Evolutionary conservation across 1,284 basidiomycete genomes (phyloP).

Genomic region (Ganoderma sp.): DNA sequence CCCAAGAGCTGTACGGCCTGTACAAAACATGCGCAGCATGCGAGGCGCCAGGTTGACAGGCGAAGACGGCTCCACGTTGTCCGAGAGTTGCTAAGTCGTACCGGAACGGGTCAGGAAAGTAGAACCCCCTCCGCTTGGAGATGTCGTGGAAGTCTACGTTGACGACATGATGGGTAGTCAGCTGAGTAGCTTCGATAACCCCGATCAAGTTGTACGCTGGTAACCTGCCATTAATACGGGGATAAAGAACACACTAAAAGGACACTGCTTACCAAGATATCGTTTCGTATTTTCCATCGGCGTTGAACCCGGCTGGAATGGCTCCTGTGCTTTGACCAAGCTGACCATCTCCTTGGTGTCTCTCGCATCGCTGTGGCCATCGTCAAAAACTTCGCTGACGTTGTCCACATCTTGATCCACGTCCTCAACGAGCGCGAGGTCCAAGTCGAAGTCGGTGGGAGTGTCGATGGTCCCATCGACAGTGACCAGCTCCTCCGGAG

Average conservation of each 20-base stretch:
- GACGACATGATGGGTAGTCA: constrained; percentile 91
- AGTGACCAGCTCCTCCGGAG: too few relatives aligned
- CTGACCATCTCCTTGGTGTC: constrained; percentile 85
- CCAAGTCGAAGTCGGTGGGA: too few relatives aligned
- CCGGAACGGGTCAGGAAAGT: too few relatives aligned
- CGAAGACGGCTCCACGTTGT: constrained; percentile 86
- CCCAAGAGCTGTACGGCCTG: constrained; percentile 85
- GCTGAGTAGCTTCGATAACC: constrained; percentile 89
- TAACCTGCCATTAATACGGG: not conserved
- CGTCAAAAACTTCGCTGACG: too few relatives aligned
- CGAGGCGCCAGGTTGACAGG: constrained; percentile 70
- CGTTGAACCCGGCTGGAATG: constrained; percentile 96
- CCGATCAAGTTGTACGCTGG: constrained; percentile 93
- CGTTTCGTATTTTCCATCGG: constrained; percentile 85
- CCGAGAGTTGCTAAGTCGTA: too few relatives aligned
- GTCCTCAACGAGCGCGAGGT: too few relatives aligned
- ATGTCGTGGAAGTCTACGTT: constrained; percentile 96
- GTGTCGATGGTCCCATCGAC: too few relatives aligned
- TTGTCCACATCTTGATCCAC: too few relatives aligned
- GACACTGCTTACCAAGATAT: constrained; percentile 79
- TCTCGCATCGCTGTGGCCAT: constrained; percentile 32
- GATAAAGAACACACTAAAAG: too few relatives aligned
- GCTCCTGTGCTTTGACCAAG: constrained; percentile 88
- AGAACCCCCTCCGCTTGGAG: constrained; percentile 79
- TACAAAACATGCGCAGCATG: constrained; percentile 79